Evolutionary conservation across 2,329 filamentous ascomycete genomes (phyloP).

Genomic region (Trichoderma cornu-damae): DNA sequence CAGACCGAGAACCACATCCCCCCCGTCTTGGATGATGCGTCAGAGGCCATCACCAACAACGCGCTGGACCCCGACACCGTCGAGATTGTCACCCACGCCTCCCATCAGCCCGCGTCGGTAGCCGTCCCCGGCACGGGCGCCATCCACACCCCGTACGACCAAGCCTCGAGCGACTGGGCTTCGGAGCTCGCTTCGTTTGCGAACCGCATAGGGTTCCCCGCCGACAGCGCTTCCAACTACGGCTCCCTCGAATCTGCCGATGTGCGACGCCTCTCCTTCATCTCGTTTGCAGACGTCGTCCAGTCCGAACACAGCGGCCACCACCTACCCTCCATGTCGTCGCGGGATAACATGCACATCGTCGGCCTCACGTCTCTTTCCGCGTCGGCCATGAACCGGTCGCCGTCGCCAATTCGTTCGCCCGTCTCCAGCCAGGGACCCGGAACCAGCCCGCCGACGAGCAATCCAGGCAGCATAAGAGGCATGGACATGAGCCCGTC

Average conservation of each 20-base stretch:
- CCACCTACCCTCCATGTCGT: conserved; percentile 44
- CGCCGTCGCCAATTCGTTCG: conserved; percentile 74
- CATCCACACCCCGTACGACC: conserved; percentile 35
- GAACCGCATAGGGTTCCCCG: conserved; percentile 37
- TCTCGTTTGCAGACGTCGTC: conserved; percentile 94
- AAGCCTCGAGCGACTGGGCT: conserved; percentile 46
- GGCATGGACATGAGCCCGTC: conserved; percentile 65
- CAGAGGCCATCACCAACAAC: conserved; percentile 83
- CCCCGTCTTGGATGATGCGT: conserved; percentile 83
- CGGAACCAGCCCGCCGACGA: conserved; percentile 68
- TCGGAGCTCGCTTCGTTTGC: conserved; percentile 55
- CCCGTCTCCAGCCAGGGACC: conserved; percentile 66
- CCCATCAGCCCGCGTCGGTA: conserved; percentile 72
- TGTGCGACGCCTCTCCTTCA: conserved; percentile 82
- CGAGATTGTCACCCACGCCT: conserved; percentile 83
- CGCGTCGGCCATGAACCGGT: conserved; percentile 54
- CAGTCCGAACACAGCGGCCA: conserved; percentile 70
- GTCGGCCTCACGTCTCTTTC: conserved; percentile 60
- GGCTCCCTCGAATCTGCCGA: conserved; percentile 70
- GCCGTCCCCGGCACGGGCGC: conserved; percentile 52
- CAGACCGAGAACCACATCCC: conserved; percentile 93
- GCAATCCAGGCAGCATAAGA: conserved; percentile 69
- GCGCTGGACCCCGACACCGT: conserved; percentile 82
- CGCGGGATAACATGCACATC: conserved; percentile 65
- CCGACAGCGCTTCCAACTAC: conserved; percentile 69